Base-by-base conservation (phyloP, 208 protist species). In the Crithidia bombi region DNA sequence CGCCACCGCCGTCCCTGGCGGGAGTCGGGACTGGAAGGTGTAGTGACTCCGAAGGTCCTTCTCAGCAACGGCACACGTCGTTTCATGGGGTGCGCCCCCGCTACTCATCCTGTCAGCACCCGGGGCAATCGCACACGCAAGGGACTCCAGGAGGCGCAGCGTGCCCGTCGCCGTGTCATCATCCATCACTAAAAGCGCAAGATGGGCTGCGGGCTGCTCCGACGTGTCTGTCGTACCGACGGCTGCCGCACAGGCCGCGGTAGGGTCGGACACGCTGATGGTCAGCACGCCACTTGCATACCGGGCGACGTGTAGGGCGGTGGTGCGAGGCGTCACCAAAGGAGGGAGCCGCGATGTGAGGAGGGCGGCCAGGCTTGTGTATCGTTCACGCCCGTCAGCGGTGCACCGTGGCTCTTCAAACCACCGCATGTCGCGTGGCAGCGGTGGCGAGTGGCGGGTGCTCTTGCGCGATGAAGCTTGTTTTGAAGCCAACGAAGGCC, bases 211-310 rank as follows among this genome's bases (percentile, higher is more conserved):
- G 2, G 66, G 54, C 25, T 46, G 28, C 21, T 23, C 6, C 14
- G 46, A 30, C 17, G 46, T 9, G 46, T 23, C 46, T 30, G 46
- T n/a, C 6, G 32, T 9, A 39, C 6, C 19, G 10, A n/a, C n/a
- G 4, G 55, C 38, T 14, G 55, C 55, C 6, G 10, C 28, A 17
- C 19, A 44, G 7, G 55, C 55, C 38, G 38, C 26, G 0, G 66
- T 64, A 10, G 66, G 43, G 36, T 72, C 56, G n/a, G 54, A 21
- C 41, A 64, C 55, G 7, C 64, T 55, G 19, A 72, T 44, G 11
- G 66, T 72, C 21, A 72, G 39, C 23, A 10, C 23, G 5, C 66
- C 66, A 5, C 39, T 32, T 1, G 55, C 56, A 21, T 65, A 72
- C 30, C 56, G 44, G 2, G 43, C 44, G 14, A 64, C 66, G 12